Percentiles rank a stretch among this genome's conserved stretches.
Conservation (phyloP, 2,329 filamentous ascomycete species). For the Fusarium drepaniforme region DNA sequence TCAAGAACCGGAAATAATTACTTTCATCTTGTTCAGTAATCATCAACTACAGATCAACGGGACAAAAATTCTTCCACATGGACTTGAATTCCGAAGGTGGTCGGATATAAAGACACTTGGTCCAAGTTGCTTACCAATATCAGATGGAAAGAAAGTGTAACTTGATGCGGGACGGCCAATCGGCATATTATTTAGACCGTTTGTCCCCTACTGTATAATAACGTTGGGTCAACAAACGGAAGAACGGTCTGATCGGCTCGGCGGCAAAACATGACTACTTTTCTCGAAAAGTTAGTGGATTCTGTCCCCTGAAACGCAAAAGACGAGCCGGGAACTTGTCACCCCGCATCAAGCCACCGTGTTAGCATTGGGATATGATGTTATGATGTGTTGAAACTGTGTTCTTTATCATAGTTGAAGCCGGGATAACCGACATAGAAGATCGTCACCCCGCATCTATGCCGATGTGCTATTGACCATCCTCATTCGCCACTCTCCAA, state of each 20-base stretch:
- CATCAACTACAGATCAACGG: not conserved
- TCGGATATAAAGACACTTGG: not conserved
- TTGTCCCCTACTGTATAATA: not conserved
- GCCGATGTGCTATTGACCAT: too few species aligned
- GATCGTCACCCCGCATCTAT: too few species aligned
- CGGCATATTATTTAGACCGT: not conserved
- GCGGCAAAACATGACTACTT: too few species aligned
- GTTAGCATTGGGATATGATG: too few species aligned
- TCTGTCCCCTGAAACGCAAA: too few species aligned
- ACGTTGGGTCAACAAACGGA: not conserved
- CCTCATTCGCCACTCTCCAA: too few species aligned
- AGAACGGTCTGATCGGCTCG: not conserved
- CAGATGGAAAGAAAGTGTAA: not conserved
- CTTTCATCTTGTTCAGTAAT: not conserved
- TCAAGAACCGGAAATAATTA: not conserved
- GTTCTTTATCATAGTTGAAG: too few species aligned
- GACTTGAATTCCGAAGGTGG: not conserved
- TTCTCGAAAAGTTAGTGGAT: too few species aligned
- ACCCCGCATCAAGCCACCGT: too few species aligned
- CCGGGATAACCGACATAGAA: too few species aligned
- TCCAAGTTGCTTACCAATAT: not conserved
- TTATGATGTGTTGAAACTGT: too few species aligned
- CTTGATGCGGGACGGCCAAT: not conserved
- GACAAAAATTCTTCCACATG: not conserved
- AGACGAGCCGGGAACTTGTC: too few species aligned